phyloP scores from a whole-genome alignment of 805 yeast genomes.

The Metschnikowia arizonensis region DNA sequence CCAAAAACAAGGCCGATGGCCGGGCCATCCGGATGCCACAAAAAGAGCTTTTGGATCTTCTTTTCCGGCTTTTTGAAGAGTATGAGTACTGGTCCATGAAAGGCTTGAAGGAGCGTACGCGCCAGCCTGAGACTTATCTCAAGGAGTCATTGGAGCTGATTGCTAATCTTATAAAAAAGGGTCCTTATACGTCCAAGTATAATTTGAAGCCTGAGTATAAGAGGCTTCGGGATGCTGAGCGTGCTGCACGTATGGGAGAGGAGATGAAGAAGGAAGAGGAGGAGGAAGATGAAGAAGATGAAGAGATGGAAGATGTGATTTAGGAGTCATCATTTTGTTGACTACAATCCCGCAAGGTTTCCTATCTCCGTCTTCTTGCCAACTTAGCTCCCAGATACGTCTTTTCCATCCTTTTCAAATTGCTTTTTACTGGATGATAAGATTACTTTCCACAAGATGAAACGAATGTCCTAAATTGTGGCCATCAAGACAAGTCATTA shows the following conservation, averaged over 20 bases:
- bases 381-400: too few species aligned
- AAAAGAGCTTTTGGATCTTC: constrained; percentile 80
- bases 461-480: too few species aligned
- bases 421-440: too few species aligned
- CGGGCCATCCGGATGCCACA: constrained; percentile 93
- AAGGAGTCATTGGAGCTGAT: constrained; percentile 88
- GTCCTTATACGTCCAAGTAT: constrained; percentile 92
- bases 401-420: too few species aligned
- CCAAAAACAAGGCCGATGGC: constrained; percentile 56
- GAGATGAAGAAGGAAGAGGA: constrained; percentile 33
- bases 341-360: too few species aligned
- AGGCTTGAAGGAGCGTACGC: constrained; percentile 88
- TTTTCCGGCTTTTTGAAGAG: constrained; percentile 88
- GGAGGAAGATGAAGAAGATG: constrained; percentile 45
- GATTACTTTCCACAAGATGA: too few species aligned
- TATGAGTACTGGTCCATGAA: constrained; percentile 96
- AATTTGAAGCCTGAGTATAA: constrained; percentile 87
- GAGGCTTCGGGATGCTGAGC: constrained; percentile 70
- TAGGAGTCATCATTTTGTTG: not conserved
- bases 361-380: too few species aligned
- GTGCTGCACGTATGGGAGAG: constrained; percentile 58
- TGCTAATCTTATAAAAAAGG: constrained; percentile 86
- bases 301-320: constrained; percentile 45
- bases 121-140: constrained; percentile 91
- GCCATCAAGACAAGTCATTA: too few species aligned